Evolutionary conservation across 495 filamentous ascomycete genomes (phyloP), one percentile per base, ranked within the genome.

Genomic region (Polyplosphaeria fusca): DNA sequence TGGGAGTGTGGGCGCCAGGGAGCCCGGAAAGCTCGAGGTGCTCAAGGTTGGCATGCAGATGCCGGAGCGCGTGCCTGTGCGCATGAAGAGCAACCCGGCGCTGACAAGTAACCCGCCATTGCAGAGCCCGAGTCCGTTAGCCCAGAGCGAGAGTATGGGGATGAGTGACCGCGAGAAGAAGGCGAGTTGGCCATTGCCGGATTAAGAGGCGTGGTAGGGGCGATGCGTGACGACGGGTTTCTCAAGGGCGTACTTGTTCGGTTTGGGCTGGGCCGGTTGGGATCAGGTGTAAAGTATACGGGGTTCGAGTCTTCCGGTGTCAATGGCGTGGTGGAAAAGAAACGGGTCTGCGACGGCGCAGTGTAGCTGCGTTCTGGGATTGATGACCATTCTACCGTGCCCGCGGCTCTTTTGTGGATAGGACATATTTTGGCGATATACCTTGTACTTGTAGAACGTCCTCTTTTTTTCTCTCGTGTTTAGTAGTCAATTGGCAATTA

Each of bases 271-370:
- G 30, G 30, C 14, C 30, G 30, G 30, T 7, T 7, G 7, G 30
- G 7, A 35, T 35, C 7, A 7, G 30, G 30, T 35, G 30, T 35
- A 35, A 35, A 35, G 30, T 7, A 14, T 35, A 7, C 14, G 30
- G 30, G 14, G 30, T 35, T 35, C 30, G 30, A 7, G 30, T 35
- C 44, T 55, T 18, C 47, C 51, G 1, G 65, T 61, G 44, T 61
- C 55, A 39, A 67, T 57, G 45, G 1, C 18, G 55, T 67, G 48
- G 56, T 55, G 47, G 2, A 63, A 19, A 1, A 48, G 54, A 1
- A 61, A 57, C 2, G 64, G 55, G 23, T 44, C 58, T 7, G 59
- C 47, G 23, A 60, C 51, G 23, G 49, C 32, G 18, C n/a, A n/a
- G n/a, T n/a, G n/a, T n/a, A n/a, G n/a, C n/a, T n/a, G n/a, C n/a